These are phyloP conservation scores for Nymphaea colorata DNA, from an alignment of 164 flowering plant genomes.

Conservation along the genomic window DNA sequence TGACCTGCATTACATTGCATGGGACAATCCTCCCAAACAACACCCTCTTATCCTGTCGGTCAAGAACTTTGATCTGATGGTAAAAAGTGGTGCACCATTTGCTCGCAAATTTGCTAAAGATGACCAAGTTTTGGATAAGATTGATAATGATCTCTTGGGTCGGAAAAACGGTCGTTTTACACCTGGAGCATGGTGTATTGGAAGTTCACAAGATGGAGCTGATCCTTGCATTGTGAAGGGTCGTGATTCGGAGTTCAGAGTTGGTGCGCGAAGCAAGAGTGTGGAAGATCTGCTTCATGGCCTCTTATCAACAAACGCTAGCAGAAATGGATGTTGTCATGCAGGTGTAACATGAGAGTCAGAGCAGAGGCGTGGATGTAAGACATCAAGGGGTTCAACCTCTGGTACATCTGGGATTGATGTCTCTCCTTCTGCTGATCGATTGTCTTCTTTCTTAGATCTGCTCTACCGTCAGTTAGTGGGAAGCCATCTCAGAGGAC, in stretches of 20 bases:
- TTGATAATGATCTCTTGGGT: constrained; percentile 67
- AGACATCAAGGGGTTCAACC: no score
- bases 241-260: constrained; percentile 49
- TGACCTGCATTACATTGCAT: constrained; percentile 95
- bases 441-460: no score
- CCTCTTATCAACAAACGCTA: constrained; percentile 38
- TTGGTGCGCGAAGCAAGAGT: constrained; percentile 73
- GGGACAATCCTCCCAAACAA: constrained; percentile 99
- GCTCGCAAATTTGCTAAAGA: constrained; percentile 79
- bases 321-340: constrained; percentile 36
- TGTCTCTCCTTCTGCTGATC: no score
- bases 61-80: constrained; percentile 71
- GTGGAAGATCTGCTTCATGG: constrained; percentile 35
- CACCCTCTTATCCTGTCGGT: constrained; percentile 60
- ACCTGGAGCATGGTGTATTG: constrained; percentile 86
- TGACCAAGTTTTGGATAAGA: constrained; percentile 80
- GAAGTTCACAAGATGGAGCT: constrained; percentile 37
- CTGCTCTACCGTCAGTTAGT: no score
- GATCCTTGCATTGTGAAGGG: constrained; percentile 75
- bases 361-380: no score
- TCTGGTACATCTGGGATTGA: no score
- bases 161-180: constrained; percentile 43
- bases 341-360: constrained; percentile 4
- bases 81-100: constrained; percentile 81
- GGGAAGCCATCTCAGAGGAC: no score